These are phyloP conservation scores for Phytophthora hybrid DNA, from an alignment of 352 stramenopile species.

Conservation along the genomic window DNA sequence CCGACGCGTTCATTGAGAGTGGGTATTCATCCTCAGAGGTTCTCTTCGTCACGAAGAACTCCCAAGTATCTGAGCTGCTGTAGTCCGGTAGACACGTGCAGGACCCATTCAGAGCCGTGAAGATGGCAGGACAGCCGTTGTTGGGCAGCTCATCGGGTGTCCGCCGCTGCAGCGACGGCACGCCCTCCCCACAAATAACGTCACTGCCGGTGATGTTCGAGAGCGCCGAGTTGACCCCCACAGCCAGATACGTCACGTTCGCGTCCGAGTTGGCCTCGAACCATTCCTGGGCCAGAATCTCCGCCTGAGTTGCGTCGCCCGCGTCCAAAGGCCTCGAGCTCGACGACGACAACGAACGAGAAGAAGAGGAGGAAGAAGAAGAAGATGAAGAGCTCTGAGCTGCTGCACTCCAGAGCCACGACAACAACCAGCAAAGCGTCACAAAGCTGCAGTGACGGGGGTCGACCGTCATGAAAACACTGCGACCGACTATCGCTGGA, in stretches of 20 bases:
- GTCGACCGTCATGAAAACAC: background rate
- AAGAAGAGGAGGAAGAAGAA: background rate
- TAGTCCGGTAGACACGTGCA: conserved; percentile 55
- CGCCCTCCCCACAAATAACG: conserved; percentile 41
- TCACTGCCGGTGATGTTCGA: conserved; percentile 37
- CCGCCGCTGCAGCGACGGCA: conserved; percentile 47
- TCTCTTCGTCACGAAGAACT: conserved; percentile 41
- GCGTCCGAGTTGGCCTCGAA: conserved; percentile 43
- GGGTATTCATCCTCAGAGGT: conserved; percentile 15
- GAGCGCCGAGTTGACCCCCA: conserved; percentile 40
- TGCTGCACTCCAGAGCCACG: background rate
- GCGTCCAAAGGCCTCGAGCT: conserved; percentile 1
- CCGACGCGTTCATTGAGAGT: conserved; percentile 15
- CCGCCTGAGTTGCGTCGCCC: conserved; percentile 19
- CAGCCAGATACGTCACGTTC: conserved; percentile 45
- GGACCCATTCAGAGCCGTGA: conserved; percentile 47
- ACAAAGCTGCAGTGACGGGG: background rate
- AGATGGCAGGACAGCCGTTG: conserved; percentile 44
- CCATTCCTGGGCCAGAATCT: conserved; percentile 42
- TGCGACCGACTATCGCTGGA: background rate
- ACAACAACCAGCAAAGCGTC: background rate
- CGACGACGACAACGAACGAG: conserved; percentile 1
- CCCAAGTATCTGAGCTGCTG: conserved; percentile 28
- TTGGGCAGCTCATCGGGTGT: conserved; percentile 37
- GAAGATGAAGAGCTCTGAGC: conserved; percentile 28